Evolutionary conservation across 495 filamentous ascomycete genomes (phyloP).

Genomic region (Astrothelium subdiscretum): DNA sequence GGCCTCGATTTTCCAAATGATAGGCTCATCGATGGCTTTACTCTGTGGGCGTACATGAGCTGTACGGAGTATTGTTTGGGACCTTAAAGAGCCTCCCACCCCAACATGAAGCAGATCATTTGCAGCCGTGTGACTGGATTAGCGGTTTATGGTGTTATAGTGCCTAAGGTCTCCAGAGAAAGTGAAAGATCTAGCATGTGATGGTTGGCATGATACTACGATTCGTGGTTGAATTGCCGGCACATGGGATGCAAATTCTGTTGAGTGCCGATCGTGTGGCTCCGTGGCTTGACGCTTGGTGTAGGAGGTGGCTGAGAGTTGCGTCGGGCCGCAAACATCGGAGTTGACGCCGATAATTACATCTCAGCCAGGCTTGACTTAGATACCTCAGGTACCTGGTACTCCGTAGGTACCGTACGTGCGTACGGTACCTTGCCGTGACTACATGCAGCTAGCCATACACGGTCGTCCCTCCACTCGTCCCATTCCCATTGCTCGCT

Average conservation of each 20-base stretch:
- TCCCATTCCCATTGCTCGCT: background rate
- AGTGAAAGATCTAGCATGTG: background rate
- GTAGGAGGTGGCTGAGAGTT: too few species aligned
- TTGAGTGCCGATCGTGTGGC: background rate
- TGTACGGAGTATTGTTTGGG: too few species aligned
- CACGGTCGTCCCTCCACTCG: background rate
- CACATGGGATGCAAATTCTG: background rate
- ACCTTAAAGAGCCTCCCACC: background rate
- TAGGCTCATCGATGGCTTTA: too few species aligned
- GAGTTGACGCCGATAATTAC: background rate
- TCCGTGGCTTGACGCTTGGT: background rate
- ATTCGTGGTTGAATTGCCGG: background rate
- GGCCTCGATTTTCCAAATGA: too few species aligned
- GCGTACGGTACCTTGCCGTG: background rate
- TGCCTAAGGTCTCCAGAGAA: background rate
- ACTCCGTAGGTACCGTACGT: background rate
- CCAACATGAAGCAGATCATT: background rate
- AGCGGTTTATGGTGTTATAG: background rate
- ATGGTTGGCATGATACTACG: background rate
- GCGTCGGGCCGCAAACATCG: too few species aligned
- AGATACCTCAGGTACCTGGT: too few species aligned
- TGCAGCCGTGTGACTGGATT: background rate
- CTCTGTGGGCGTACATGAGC: too few species aligned
- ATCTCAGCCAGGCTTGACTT: too few species aligned
- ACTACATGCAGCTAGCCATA: background rate